Conservation (phyloP, 306 rosid genomes). For the Prosopis cineraria region DNA sequence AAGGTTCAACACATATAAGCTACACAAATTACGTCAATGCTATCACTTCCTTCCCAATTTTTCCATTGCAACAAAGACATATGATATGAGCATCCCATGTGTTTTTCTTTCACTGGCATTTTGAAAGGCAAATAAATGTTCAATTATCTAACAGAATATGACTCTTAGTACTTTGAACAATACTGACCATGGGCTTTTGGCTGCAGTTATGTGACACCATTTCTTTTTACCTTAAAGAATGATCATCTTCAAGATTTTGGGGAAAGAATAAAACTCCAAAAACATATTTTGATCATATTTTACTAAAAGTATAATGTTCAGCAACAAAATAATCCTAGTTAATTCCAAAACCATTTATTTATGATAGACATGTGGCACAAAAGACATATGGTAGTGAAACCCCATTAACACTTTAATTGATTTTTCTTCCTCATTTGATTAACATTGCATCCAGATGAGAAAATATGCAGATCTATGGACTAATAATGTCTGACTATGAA, state of each 20-base stretch:
- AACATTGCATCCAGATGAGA: slow-evolving; percentile 1
- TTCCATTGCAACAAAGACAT: slow-evolving; percentile 16
- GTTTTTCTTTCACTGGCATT: not conserved
- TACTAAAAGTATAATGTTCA: not conserved
- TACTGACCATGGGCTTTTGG: not conserved
- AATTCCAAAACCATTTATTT: slow-evolving; percentile 26
- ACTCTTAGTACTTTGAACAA: slow-evolving; percentile 11
- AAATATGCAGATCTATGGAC: not conserved
- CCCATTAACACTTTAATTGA: slow-evolving; percentile 29
- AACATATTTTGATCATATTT: slow-evolving; percentile 22
- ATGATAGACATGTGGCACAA: slow-evolving; percentile 25
- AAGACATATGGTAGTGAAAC: slow-evolving; percentile 19
- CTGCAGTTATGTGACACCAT: not conserved
- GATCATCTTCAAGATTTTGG: slow-evolving; percentile 8
- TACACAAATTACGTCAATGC: not conserved
- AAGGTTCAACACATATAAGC: slow-evolving; percentile 4
- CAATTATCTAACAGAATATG: slow-evolving; percentile 20
- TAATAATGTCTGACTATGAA: not conserved
- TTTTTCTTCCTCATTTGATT: slow-evolving; percentile 23
- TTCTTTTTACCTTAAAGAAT: slow-evolving; percentile 12
- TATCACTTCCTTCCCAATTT: not conserved
- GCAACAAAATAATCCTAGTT: not conserved
- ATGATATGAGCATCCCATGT: not conserved
- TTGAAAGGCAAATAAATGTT: slow-evolving; percentile 9
- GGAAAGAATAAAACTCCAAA: not conserved